Evolutionary conservation across 164 flowering plant genomes (phyloP), one percentile per base, ranked within the genome.

Genomic region (Berberis vulgaris): DNA sequence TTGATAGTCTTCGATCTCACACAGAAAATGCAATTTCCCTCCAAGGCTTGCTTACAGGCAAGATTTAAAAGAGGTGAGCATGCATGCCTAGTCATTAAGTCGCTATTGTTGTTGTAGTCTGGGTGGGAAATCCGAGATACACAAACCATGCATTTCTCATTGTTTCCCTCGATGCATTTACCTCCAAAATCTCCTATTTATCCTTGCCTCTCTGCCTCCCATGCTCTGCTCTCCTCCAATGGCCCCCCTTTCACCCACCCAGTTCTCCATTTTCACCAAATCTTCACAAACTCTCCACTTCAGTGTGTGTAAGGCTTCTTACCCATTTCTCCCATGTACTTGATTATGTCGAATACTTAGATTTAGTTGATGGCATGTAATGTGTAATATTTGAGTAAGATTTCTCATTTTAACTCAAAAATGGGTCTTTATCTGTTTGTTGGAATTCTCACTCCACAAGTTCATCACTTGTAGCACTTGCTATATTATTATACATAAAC

Each of bases 71-170:
- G 26, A 26, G 26, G 26, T 26, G 26, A 26, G 26, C 26, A 26
- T 26, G 26, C 26, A 26, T 26, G 26, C 26, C 26, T 26, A 26
- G 26, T 26, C 26, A 26, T 26, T 26, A 26, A 26, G 26, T 26
- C 26, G 26, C 26, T 26, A 26, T 26, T 5, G 8, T 5, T 5
- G 49, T 46, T 46, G 5, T 8, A 46, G 40, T 57, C 43, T 13
- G 61, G 68, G 68, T 39, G 68, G 47, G 61, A 57, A 47, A 46
- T 65, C 45, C 67, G 2, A 64, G 49, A 63, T 10, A 41, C 4
- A n/a, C 3, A 38, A 61, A 49, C 54, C 3, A 41, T 13, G 45
- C 54, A 50, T 62, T 43, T 13, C 44, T 9, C 1, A 52, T 52
- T 43, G 10, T 43, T 64, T 45, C 43, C 43, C 43, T 56, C 13